Conservation (phyloP, 2,329 filamentous ascomycete species). For the Thermoascus crustaceus region DNA sequence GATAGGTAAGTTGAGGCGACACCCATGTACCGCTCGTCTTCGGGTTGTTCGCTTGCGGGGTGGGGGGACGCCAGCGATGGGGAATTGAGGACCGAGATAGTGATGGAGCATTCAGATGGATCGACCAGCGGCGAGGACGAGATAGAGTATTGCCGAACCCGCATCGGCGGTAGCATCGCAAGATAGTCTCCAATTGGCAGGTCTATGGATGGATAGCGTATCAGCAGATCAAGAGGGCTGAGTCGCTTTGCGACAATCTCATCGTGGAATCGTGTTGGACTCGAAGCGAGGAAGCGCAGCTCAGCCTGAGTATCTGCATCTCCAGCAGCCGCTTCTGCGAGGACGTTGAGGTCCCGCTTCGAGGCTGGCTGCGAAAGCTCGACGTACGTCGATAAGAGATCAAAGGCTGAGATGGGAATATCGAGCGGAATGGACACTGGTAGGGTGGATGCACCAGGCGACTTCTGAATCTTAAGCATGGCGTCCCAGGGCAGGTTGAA, state of each 20-base stretch:
- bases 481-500: conserved; percentile 65
- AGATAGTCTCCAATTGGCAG: conserved; percentile 61
- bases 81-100: conserved; percentile 57
- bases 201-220: conserved; percentile 51
- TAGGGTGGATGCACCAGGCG: conserved; percentile 36
- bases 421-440: conserved; percentile 43
- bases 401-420: conserved; percentile 51
- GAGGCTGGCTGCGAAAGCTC: conserved; percentile 67
- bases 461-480: conserved; percentile 52
- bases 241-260: conserved; percentile 50
- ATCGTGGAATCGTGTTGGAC: conserved; percentile 34
- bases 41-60: conserved; percentile 35
- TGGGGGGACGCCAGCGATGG: conserved; percentile 34
- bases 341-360: conserved; percentile 49
- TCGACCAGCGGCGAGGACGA: conserved; percentile 63
- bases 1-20: conserved; percentile 56
- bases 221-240: conserved; percentile 55
- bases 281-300: conserved; percentile 22
- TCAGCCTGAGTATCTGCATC: conserved; percentile 42
- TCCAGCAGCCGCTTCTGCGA: conserved; percentile 39
- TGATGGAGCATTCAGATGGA: conserved; percentile 52
- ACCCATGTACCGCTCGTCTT: conserved; percentile 45
- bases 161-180: conserved; percentile 66
- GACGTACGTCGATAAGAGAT: conserved; percentile 61
- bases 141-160: conserved; percentile 71